Conservation (phyloP, 495 filamentous ascomycete species). For the Aspergillus ostianus region DNA sequence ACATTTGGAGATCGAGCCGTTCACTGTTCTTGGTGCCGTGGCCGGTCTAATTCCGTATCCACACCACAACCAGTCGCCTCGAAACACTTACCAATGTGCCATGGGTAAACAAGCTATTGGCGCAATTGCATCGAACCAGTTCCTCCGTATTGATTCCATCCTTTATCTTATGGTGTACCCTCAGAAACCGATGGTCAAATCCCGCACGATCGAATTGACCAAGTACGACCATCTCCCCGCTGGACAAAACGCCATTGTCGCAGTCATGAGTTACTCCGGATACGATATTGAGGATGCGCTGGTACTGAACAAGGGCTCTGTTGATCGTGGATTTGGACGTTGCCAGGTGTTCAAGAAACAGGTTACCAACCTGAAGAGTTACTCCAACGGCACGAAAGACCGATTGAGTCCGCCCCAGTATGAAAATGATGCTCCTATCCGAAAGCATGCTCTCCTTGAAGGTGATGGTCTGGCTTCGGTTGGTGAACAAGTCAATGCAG, state of each 20-base stretch:
- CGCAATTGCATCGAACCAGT: conserved; percentile 95
- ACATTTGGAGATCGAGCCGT: conserved; percentile 96
- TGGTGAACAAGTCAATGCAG: conserved; percentile 67
- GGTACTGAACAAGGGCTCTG: conserved; percentile 92
- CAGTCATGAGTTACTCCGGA: conserved; percentile 98
- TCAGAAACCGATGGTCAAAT: conserved; percentile 96
- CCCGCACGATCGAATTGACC: conserved; percentile 91
- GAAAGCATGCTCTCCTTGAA: conserved; percentile 73
- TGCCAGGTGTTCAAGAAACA: conserved; percentile 96
- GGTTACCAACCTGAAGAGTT: conserved; percentile 70
- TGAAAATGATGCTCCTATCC: conserved; percentile 60
- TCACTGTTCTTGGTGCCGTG: conserved; percentile 95
- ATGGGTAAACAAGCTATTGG: conserved; percentile 99
- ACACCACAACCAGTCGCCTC: conserved; percentile 97
- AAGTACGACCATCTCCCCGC: conserved; percentile 97
- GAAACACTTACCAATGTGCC: conserved; percentile 99
- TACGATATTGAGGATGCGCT: conserved; percentile 99
- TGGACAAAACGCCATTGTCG: conserved; percentile 93
- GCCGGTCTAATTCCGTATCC: conserved; percentile 96
- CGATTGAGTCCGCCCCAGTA: conserved; percentile 60
- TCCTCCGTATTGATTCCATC: conserved; percentile 90
- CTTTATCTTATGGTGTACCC: conserved; percentile 97
- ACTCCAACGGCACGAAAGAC: conserved; percentile 77
- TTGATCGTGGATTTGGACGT: conserved; percentile 90
- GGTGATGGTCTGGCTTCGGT: conserved; percentile 80